Evolutionary conservation across 352 stramenopile genomes (phyloP).

Genomic region (Nothophytophthora sp.): DNA sequence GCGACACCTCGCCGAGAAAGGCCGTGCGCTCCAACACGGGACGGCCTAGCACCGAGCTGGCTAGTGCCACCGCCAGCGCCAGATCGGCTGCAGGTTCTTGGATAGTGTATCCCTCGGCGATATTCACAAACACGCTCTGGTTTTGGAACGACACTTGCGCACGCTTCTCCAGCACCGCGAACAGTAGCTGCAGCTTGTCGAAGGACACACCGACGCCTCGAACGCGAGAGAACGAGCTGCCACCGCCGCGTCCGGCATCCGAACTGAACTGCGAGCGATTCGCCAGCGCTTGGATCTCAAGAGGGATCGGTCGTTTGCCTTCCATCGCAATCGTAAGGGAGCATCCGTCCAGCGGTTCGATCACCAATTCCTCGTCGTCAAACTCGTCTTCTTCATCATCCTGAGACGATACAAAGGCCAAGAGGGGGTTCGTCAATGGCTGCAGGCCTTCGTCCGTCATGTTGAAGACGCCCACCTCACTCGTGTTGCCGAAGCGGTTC

Average conservation of each 20-base stretch:
- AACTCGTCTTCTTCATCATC: conserved; percentile 26
- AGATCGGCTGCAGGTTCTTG: conserved; percentile 81
- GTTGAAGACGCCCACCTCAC: conserved; percentile 96
- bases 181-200: conserved; percentile 92
- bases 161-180: conserved; percentile 96
- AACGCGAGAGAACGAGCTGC: conserved; percentile 54
- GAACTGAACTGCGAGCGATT: conserved; percentile 54
- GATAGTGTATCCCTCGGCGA: conserved; percentile 84
- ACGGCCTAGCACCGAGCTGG: conserved; percentile 62
- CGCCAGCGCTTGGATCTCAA: conserved; percentile 95
- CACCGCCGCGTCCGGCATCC: conserved; percentile 21
- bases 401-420: conserved; percentile 74
- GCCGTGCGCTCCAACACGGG: conserved; percentile 56
- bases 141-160: conserved; percentile 70
- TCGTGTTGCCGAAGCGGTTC: conserved; percentile 96
- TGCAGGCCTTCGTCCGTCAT: conserved; percentile 90
- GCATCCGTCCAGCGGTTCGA: conserved; percentile 63
- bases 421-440: conserved; percentile 74
- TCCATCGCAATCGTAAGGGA: conserved; percentile 94
- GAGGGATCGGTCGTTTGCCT: conserved; percentile 91
- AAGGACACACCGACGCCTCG: conserved; percentile 78
- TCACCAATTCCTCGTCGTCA: conserved; percentile 25
- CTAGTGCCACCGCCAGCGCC: conserved; percentile 72
- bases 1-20: conserved; percentile 78
- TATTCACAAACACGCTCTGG: conserved; percentile 87